A percentile compares a stretch with the other conserved stretches of the same genome.
Evolutionary conservation across 2,329 filamentous ascomycete genomes (phyloP).

Genomic region (Exophiala alcalophila): DNA sequence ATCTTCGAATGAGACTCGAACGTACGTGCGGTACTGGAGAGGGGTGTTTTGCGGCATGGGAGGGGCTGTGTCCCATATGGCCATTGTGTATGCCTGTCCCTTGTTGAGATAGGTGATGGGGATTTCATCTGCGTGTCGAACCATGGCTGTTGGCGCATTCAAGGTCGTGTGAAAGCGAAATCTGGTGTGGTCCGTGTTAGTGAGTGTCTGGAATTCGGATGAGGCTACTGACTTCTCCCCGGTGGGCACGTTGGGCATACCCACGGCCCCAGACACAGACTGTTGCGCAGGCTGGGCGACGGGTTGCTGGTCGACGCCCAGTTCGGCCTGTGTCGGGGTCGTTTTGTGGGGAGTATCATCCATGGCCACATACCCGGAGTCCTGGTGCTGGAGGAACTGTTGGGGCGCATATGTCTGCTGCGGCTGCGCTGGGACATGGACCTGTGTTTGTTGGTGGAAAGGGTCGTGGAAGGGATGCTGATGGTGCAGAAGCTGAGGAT

Average conservation of each 20-base stretch:
- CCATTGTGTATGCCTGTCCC: conserved; percentile 87
- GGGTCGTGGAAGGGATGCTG: conserved; percentile 25
- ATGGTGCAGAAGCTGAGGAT: conserved; percentile 46
- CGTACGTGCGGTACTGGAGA: conserved; percentile 73
- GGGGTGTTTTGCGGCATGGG: conserved; percentile 57
- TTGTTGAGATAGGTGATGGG: conserved; percentile 98
- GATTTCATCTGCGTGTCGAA: conserved; percentile 83
- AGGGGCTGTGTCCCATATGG: conserved; percentile 73
- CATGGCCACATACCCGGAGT: conserved; percentile 76
- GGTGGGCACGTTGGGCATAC: conserved; percentile 31
- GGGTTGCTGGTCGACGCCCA: conserved; percentile 14
- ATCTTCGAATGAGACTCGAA: conserved; percentile 96
- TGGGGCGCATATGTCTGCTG: conserved; percentile 36
- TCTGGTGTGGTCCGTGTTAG: conserved; percentile 41
- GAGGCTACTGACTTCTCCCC: conserved; percentile 53
- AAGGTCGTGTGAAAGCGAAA: conserved; percentile 89
- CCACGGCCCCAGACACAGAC: conserved; percentile 33
- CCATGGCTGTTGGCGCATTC: conserved; percentile 95
- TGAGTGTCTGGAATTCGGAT: neutral
- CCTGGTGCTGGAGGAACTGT: conserved; percentile 70
- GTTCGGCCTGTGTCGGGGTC: conserved; percentile 27
- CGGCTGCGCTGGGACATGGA: conserved; percentile 50
- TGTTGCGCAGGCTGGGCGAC: conserved; percentile 35
- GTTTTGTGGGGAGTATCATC: conserved; percentile 61
- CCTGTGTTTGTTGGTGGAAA: conserved; percentile 23